Base-by-base conservation (phyloP, 2,329 filamentous ascomycete species). In the Fusarium circinatum region DNA sequence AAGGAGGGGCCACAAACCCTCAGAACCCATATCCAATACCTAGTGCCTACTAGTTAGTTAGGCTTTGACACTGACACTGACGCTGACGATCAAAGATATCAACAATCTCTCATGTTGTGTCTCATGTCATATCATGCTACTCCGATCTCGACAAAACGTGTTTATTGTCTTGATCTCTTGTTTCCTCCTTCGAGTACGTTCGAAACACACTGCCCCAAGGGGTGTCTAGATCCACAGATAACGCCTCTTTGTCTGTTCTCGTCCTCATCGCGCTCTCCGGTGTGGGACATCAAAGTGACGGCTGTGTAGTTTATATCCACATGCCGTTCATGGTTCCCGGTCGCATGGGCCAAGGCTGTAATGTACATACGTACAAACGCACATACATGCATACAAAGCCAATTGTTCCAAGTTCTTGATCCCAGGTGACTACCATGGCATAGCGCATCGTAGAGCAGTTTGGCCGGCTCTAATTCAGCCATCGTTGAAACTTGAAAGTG, bases 321-420 rank as follows among this genome's bases (percentile, higher is more conserved):
- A 74, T 71, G 66, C 70, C 66, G 71, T 74, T 68, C 70, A 49
- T 60, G 54, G 65, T 47, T 68, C 66, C 59, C 55, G 54, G 38
- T 51, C 49, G 36, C 65, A 56, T 52, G 63, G 48, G 47, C 42
- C 44, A 51, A 47, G 51, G 36, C 36, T 57, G 60, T 52, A 62
- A 57, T 38, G 20, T 32, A n/a, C 15, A 28, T 47, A 20, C 12
- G 18, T 28, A 47, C 24, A 4, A 17, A 34, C 32, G 32, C 15
- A 34, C 32, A 34, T 34, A 17, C 39, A 24, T 45, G 18, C 17
- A 20, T 48, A 48, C 45, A 48, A 15, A 51, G 28, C 17, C 48
- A 24, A 51, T 18, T 51, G 28, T 32, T 63, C 18, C 45, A 45
- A 45, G 26, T 42, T 45, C 41, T 36, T 22, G 39, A 49, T 32